Conservation (phyloP, 1,284 basidiomycete species). For the Leccinum subrobustum region DNA sequence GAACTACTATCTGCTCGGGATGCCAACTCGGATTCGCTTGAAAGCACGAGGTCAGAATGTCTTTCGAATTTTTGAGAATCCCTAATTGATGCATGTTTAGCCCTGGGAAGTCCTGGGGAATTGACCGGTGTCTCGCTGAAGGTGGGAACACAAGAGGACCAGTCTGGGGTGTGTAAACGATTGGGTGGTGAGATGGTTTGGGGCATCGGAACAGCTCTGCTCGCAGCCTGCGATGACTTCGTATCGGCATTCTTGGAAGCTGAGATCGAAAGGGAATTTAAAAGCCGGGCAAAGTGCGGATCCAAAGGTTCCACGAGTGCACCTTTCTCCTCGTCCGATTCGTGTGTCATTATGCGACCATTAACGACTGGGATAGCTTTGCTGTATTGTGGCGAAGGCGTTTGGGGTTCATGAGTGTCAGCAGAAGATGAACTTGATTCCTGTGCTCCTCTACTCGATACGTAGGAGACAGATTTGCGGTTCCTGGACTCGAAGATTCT, state of each 20-base stretch:
- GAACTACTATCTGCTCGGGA: constrained; percentile 14
- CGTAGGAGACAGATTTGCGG: constrained; percentile 31
- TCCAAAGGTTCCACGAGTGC: constrained; percentile 42
- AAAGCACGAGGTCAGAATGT: constrained; percentile 6
- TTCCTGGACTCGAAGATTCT: constrained; percentile 32
- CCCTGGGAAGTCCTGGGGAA: constrained; percentile 9
- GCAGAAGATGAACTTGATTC: constrained; percentile 66
- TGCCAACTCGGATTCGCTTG: constrained; percentile 25
- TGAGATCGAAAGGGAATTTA: constrained; percentile 62
- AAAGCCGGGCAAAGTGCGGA: constrained; percentile 67
- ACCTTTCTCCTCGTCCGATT: constrained; percentile 29
- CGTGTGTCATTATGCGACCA: constrained; percentile 19
- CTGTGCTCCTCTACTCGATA: constrained; percentile 36
- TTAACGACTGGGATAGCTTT: constrained; percentile 32
- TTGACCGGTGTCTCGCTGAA: constrained; percentile 14
- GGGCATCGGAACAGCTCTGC: constrained; percentile 8
- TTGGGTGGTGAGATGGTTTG: constrained; percentile 8
- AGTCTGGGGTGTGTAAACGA: constrained; percentile 29
- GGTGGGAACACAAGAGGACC: constrained; percentile 34
- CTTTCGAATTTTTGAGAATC: constrained; percentile 16
- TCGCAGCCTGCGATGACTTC: constrained; percentile 4
- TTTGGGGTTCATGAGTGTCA: constrained; percentile 59
- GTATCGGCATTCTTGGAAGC: constrained; percentile 38
- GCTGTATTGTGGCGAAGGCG: constrained; percentile 59
- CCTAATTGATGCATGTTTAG: constrained; percentile 3